phyloP scores from a whole-genome alignment of 164 flowering plant species.

The Liquidambar formosana region DNA sequence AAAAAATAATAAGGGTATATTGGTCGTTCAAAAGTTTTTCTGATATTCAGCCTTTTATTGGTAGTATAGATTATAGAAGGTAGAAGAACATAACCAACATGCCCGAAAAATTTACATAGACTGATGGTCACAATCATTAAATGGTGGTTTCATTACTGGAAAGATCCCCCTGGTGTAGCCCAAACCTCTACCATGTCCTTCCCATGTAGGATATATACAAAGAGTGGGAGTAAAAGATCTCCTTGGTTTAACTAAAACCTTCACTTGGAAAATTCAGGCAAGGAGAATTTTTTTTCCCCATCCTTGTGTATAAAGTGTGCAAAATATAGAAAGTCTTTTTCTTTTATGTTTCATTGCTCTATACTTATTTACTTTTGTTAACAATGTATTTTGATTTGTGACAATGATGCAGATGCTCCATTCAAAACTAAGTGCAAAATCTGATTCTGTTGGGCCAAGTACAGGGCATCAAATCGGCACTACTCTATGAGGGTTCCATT shows the following conservation, averaged over 20 bases:
- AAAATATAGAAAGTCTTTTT: not conserved
- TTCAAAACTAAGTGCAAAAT: constrained; percentile 53
- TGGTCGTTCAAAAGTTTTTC: too few species aligned
- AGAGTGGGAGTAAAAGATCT: not conserved
- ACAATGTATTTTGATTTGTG: constrained; percentile 4
- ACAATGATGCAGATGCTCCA: constrained; percentile 60
- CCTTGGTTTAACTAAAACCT: not conserved
- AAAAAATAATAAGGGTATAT: too few species aligned
- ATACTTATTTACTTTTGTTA: not conserved
- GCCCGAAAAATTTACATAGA: not conserved
- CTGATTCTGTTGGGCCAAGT: constrained; percentile 24
- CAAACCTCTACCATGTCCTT: not conserved
- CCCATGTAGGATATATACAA: not conserved
- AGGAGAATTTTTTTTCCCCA: not conserved
- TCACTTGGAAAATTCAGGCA: not conserved
- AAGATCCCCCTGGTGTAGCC: not conserved
- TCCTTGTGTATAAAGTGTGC: not conserved
- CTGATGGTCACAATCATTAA: not conserved
- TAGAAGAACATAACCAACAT: not conserved
- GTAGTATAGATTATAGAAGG: not conserved
- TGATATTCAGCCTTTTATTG: too few species aligned
- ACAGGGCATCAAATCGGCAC: constrained; percentile 46
- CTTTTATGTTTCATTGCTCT: not conserved
- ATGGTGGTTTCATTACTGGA: not conserved
- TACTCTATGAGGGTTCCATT: constrained; percentile 83